These are phyloP conservation scores for Tuber aestivum DNA, from an alignment of 495 filamentous ascomycete genomes.

Conservation along the genomic window DNA sequence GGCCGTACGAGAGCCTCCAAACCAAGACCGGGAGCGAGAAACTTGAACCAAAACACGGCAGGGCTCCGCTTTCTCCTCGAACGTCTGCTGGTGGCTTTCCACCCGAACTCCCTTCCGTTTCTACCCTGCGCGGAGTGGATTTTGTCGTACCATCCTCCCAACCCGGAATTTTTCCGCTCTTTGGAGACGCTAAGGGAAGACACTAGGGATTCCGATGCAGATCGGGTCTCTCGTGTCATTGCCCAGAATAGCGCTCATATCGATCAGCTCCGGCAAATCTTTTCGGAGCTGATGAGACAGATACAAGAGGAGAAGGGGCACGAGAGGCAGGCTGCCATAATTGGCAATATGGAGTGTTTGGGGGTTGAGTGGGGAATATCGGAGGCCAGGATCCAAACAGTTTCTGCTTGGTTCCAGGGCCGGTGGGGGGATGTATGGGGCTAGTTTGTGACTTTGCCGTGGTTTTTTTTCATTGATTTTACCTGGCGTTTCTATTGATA, in stretches of 20 bases:
- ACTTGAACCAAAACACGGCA: too few species aligned
- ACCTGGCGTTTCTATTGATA: not conserved
- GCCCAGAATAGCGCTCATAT: not conserved
- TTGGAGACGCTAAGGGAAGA: not conserved
- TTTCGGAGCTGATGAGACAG: not conserved
- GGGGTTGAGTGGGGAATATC: not conserved
- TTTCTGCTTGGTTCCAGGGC: not conserved
- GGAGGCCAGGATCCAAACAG: not conserved
- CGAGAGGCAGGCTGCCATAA: not conserved
- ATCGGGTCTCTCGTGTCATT: not conserved
- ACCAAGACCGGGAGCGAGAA: too few species aligned
- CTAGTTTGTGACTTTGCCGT: not conserved
- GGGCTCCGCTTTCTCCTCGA: not conserved
- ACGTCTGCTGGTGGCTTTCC: not conserved
- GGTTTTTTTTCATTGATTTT: not conserved
- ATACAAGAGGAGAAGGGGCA: not conserved
- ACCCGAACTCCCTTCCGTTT: not conserved
- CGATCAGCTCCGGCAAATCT: not conserved
- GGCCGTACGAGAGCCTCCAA: too few species aligned
- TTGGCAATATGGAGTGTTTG: not conserved
- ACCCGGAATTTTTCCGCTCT: not conserved
- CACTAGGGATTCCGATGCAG: not conserved
- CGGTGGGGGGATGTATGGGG: too few species aligned
- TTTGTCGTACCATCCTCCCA: not conserved
- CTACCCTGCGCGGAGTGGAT: not conserved